These are phyloP conservation scores for Saccharomyces paradoxus DNA, from an alignment of 805 yeast species.

Conservation along the genomic window DNA sequence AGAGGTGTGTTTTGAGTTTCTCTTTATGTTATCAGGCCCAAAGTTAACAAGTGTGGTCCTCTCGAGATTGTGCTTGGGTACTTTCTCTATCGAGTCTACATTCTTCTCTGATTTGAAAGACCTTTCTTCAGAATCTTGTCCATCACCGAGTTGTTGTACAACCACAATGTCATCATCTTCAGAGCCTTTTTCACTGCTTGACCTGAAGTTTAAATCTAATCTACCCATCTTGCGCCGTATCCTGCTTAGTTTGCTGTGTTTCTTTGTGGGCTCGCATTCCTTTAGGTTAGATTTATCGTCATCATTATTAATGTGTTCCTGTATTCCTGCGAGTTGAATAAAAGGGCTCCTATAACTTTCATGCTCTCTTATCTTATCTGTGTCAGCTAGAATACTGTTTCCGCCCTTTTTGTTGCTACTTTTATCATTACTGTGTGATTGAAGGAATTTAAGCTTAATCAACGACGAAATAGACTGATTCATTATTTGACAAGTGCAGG, in stretches of 20 bases:
- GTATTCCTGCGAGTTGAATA: not conserved
- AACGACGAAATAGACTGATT: constrained; percentile 19
- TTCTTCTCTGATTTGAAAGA: not conserved
- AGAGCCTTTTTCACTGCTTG: not conserved
- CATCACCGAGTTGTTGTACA: not conserved
- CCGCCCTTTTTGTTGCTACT: not conserved
- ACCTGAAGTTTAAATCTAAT: constrained; percentile 15
- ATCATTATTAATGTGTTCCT: not conserved
- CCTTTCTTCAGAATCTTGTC: not conserved
- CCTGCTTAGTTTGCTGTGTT: constrained; percentile 15
- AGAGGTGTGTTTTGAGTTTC: not conserved
- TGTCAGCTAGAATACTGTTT: not conserved
- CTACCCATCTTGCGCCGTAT: constrained; percentile 18
- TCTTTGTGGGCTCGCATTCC: not conserved
- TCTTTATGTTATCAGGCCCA: not conserved
- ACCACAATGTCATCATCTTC: not conserved
- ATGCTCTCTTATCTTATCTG: not conserved
- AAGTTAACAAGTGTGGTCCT: not conserved
- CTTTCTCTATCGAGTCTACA: not conserved
- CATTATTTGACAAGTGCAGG: constrained; percentile 7
- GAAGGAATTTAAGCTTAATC: constrained; percentile 17
- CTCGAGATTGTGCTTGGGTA: not conserved
- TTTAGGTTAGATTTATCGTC: not conserved
- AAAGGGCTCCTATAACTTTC: not conserved
- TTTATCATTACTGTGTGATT: not conserved